Base-by-base conservation (phyloP, 169 alveolate genomes). In the Cryptosporidium viatorum region DNA sequence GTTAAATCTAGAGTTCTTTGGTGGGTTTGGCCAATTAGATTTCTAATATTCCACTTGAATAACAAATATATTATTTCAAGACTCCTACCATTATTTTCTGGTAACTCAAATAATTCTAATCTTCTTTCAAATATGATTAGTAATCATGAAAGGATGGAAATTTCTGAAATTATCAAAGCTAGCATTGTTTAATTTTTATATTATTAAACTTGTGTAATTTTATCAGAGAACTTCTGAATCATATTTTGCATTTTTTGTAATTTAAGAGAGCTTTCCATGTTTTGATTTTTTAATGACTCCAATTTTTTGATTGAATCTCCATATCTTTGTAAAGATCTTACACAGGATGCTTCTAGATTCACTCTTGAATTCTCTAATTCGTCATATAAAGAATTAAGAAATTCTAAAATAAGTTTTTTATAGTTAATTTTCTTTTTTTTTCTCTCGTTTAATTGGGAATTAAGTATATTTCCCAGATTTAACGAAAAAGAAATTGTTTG, bases 21-120 rank as follows among this genome's bases (percentile, higher is more conserved):
- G 89, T 80, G 89, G 89, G 75, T 39, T 80, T 80, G 89, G 89
- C 89, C 89, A 12, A 23, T 80, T 23, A 59, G 39, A 50, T 80
- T 80, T 41, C 16, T 80, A 18, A 12, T 65, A 43, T 80, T 80
- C 50, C 89, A 80, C 51, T 65, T 80, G 43, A 80, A 45, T 52
- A 80, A 62, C 51, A 80, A 62, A 29, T 33, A 67, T 37, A 29
- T 80, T n/a, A 21, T 39, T 37, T 62, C 73, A 31, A 80, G 89
- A 43, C 89, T 80, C 16, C 31, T 80, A 33, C 80, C 89, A 14
- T 60, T 80, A 39, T 62, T 62, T 65, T 80, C 89, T 35, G 89
- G 89, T 16, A 59, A 80, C 39, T 80, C 89, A 21, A 80, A 62
- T 31, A 80, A 80, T 45, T 80, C 75, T 18, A 62, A 35, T 50